These are phyloP conservation scores for Aureobasidium sp. DNA, from an alignment of 2,329 filamentous ascomycete species.

Conservation along the genomic window DNA sequence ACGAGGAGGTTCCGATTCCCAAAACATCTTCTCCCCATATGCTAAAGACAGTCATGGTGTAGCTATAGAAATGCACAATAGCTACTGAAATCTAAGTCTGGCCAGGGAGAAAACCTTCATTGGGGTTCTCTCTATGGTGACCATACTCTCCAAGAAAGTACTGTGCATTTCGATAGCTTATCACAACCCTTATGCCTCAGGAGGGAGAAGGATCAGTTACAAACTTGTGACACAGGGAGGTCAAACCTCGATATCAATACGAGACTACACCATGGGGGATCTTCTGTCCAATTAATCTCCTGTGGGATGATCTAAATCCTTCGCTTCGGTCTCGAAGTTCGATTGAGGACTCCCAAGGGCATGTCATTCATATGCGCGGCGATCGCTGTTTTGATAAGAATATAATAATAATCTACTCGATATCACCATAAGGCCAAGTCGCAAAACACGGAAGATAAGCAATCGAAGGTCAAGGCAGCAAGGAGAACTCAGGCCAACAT, in stretches of 20 bases:
- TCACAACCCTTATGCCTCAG: background rate
- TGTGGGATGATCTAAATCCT: background rate
- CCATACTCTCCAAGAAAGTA: background rate
- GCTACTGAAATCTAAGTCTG: too few relatives aligned
- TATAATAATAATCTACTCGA: background rate
- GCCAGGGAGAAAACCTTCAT: too few relatives aligned
- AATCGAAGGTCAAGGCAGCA: background rate
- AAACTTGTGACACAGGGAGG: too few relatives aligned
- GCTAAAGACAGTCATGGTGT: too few relatives aligned
- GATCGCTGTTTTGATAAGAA: background rate
- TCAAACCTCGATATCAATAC: background rate
- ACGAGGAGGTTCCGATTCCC: too few relatives aligned
- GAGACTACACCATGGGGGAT: constrained; percentile 1
- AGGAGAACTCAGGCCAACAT: background rate
- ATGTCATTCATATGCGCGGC: background rate
- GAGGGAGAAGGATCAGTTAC: too few relatives aligned
- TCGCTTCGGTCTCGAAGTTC: background rate
- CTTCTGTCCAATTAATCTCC: background rate
- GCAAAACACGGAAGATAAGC: background rate
- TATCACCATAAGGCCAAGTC: background rate
- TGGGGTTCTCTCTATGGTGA: too few relatives aligned
- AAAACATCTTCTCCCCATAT: too few relatives aligned
- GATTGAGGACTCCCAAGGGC: too few relatives aligned
- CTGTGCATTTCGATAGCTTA: background rate
- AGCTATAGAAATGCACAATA: too few relatives aligned